Conservation (phyloP, 164 flowering plant genomes). For the Paratinospora sagittata region DNA sequence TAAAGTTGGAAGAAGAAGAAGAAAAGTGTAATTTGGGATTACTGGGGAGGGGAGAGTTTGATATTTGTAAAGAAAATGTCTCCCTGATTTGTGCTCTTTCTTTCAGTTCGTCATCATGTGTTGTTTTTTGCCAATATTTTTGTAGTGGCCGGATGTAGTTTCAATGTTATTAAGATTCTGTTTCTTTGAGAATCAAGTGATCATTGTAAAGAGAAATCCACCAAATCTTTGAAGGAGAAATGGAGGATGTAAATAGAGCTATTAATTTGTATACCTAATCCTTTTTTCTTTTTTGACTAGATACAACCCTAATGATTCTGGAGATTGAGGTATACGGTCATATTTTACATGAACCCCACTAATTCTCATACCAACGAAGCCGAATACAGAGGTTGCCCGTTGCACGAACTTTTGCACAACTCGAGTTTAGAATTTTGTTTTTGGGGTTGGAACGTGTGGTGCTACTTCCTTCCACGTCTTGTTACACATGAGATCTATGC, state of each 20-base stretch:
- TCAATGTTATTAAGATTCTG: neutral
- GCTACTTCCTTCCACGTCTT: no score
- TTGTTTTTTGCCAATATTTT: neutral
- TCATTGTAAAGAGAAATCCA: neutral
- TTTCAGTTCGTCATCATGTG: slow-evolving; percentile 3
- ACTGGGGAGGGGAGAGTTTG: slow-evolving; percentile 5
- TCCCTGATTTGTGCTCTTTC: neutral
- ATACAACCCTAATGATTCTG: no score
- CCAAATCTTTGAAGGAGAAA: no score
- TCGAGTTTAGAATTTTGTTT: no score
- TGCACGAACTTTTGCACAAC: no score
- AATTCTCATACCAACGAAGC: no score
- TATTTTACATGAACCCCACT: no score
- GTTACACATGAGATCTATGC: no score
- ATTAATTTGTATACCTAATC: neutral
- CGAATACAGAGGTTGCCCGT: no score
- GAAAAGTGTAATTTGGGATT: slow-evolving; percentile 3
- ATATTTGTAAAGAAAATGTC: slow-evolving; percentile 9
- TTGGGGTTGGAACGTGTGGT: no score
- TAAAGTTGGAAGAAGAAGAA: neutral
- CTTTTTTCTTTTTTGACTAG: no score
- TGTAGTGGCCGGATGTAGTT: neutral
- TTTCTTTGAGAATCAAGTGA: neutral
- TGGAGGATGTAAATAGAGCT: neutral
- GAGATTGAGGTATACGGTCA: no score